These are phyloP conservation scores for Panellus pusillus DNA, from an alignment of 768 basidiomycete genomes.

Conservation along the genomic window DNA sequence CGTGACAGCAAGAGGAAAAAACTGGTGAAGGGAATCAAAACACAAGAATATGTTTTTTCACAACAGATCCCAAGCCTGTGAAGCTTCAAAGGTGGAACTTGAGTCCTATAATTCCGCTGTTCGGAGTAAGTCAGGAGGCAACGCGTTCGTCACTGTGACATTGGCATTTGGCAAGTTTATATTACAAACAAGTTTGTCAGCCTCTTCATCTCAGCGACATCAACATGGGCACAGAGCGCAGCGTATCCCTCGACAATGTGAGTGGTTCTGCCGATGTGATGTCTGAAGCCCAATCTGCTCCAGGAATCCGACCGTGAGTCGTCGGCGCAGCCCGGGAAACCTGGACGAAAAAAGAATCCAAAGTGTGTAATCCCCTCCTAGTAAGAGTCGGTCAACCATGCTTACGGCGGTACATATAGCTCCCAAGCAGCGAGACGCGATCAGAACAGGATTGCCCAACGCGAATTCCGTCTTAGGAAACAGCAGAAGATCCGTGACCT, in stretches of 20 bases:
- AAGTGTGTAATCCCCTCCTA: slow-evolving; percentile 51
- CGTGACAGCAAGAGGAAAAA: too few relatives aligned
- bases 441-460: slow-evolving; percentile 90
- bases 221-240: slow-evolving; percentile 50
- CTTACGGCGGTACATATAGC: slow-evolving; percentile 39
- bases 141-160: too few relatives aligned
- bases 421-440: slow-evolving; percentile 87
- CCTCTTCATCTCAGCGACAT: slow-evolving; percentile 1
- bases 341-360: slow-evolving; percentile 88
- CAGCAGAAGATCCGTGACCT: slow-evolving; percentile 94
- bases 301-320: slow-evolving; percentile 62
- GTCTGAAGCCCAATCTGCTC: slow-evolving; percentile 1
- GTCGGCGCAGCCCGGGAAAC: slow-evolving; percentile 51
- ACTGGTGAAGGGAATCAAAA: too few relatives aligned
- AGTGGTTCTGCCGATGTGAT: slow-evolving; percentile 5
- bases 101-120: too few relatives aligned
- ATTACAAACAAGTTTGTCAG: too few relatives aligned
- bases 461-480: slow-evolving; percentile 90
- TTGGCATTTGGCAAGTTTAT: too few relatives aligned
- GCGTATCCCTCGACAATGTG: slow-evolving; percentile 66
- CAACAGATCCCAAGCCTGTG: too few relatives aligned
- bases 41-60: too few relatives aligned
- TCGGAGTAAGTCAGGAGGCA: too few relatives aligned
- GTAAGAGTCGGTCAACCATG: slow-evolving; percentile 8
- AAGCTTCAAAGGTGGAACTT: too few relatives aligned